Evolutionary conservation across 441 rosid species (phyloP).

Genomic region (Sinapis alba): DNA sequence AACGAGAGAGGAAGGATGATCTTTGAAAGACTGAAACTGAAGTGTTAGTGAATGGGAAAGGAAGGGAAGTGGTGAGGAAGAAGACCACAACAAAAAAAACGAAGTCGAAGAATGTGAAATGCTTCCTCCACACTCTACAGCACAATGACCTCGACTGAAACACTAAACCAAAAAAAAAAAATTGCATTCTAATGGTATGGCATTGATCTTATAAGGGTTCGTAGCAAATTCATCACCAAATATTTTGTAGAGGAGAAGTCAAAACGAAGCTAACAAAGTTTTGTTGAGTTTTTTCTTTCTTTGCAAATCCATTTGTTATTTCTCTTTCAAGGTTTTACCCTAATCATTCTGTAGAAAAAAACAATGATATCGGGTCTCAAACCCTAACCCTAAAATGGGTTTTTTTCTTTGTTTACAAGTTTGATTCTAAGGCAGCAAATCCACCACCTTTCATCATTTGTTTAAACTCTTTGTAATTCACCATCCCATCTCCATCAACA

Average conservation of each 20-base stretch:
- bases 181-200: background rate
- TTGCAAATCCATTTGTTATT: slow-evolving; percentile 16
- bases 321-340: slow-evolving; percentile 27
- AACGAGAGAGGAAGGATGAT: slow-evolving; percentile 15
- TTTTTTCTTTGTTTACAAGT: slow-evolving; percentile 14
- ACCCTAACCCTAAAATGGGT: slow-evolving; percentile 25
- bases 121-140: background rate
- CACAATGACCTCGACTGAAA: background rate
- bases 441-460: slow-evolving; percentile 99
- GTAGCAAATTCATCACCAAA: slow-evolving; percentile 8
- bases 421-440: slow-evolving; percentile 76
- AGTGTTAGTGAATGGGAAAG: background rate
- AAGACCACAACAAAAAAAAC: slow-evolving; percentile 7
- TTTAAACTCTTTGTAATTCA: slow-evolving; percentile 77
- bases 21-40: slow-evolving; percentile 3
- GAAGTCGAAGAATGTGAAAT: background rate
- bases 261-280: slow-evolving; percentile 13
- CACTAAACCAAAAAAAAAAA: background rate
- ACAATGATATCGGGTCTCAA: slow-evolving; percentile 39
- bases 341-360: slow-evolving; percentile 32
- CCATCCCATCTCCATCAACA: slow-evolving; percentile 91
- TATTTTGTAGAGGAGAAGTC: slow-evolving; percentile 16
- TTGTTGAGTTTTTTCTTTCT: slow-evolving; percentile 9
- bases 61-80: slow-evolving; percentile 9
- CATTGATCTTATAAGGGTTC: slow-evolving; percentile 8